Evolutionary conservation across 352 stramenopile species (phyloP), one percentile per base, ranked within the genome.

Genomic region (Phytophthora pistaciae): DNA sequence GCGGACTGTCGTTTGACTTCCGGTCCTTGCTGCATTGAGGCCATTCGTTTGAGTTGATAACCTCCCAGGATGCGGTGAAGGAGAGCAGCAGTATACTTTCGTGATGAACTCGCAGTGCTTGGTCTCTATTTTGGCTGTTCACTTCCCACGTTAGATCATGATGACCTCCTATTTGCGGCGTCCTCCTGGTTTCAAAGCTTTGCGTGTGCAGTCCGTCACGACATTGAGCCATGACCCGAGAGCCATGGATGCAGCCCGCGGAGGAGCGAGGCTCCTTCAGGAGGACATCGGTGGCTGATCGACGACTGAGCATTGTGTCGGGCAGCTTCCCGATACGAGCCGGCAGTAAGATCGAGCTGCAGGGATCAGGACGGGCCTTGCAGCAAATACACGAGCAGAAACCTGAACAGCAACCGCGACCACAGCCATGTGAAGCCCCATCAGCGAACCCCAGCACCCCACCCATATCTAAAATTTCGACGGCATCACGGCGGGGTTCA

Each of bases 371-470:
- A 46, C 48, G 21, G 48, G 10, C 38, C 33, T 55, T 64, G 16
- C 54, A 62, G 18, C 40, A 67, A 55, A 23, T 10, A 29, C 27
- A 58, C 29, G 54, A 64, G 5, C 20, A 40, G 20, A 64, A 64
- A 21, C 42, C 44, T 50, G 36, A 60, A 5, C 55, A 60, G 36
- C 33, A 27, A 57, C 58, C 33, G 21, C 25, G 14, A 56, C n/a
- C 42, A 7, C 27, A 33, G 27, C 44, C 49, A 60, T 46, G 40
- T 49, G 69, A 60, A 65, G n/a, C 62, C 69, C 23, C 65, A 29
- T 4, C 71, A 57, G 57, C 88, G 71, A 88, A 80, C 50, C 58
- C 18, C 1, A 61, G 60, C 29, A 59, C 54, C 4, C 33, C 25
- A 16, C n/a, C n/a, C n/a, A n/a, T n/a, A n/a, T n/a, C n/a, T n/a